Evolutionary conservation across 805 yeast species (phyloP).

Genomic region (Candida koratica): DNA sequence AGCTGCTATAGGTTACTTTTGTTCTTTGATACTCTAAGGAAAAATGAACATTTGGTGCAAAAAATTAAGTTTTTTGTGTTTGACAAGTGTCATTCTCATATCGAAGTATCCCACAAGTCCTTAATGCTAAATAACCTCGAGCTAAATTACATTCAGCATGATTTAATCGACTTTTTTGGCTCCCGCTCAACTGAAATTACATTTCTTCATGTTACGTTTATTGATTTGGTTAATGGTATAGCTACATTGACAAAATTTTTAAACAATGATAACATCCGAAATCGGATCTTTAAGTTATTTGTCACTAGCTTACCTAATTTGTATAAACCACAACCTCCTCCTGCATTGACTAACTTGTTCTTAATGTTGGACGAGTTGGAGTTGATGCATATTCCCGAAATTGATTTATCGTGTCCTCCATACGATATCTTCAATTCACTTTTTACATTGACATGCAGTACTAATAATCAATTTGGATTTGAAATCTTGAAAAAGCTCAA

Average conservation of each 20-base stretch:
- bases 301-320: slow-evolving; percentile 23
- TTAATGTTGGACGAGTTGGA: slow-evolving; percentile 32
- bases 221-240: slow-evolving; percentile 25
- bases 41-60: slow-evolving; percentile 19
- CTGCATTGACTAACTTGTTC: slow-evolving; percentile 27
- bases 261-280: slow-evolving; percentile 21
- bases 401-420: slow-evolving; percentile 21
- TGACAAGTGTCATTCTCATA: slow-evolving; percentile 26
- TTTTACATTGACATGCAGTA: slow-evolving; percentile 28
- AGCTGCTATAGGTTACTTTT: slow-evolving; percentile 15
- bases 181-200: slow-evolving; percentile 21
- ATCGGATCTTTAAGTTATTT: slow-evolving; percentile 28
- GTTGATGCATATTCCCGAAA: slow-evolving; percentile 15
- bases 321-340: slow-evolving; percentile 24
- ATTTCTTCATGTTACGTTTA: slow-evolving; percentile 31
- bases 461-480: slow-evolving; percentile 30
- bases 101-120: background rate
- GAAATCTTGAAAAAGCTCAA: slow-evolving; percentile 22
- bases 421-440: slow-evolving; percentile 22
- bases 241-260: slow-evolving; percentile 24
- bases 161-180: slow-evolving; percentile 26
- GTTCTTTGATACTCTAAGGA: slow-evolving; percentile 20
- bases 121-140: slow-evolving; percentile 1
- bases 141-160: slow-evolving; percentile 18
- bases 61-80: slow-evolving; percentile 28